Base-by-base conservation (phyloP, 2,329 filamentous ascomycete genomes). In the Aspergillus cejpii region DNA sequence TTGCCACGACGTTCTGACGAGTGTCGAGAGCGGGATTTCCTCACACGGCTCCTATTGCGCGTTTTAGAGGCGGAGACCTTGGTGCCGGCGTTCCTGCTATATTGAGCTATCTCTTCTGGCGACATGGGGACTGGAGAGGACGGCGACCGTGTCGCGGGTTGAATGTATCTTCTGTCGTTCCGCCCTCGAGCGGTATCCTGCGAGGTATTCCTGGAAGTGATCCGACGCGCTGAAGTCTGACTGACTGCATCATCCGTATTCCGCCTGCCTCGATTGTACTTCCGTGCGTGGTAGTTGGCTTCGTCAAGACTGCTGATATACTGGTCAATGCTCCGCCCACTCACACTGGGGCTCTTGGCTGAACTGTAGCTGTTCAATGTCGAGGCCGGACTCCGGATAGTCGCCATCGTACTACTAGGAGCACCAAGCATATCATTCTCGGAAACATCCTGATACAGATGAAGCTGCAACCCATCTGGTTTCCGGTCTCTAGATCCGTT, bases 101-200 rank as follows among this genome's bases (percentile, higher is more conserved):
- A 73, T 36, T 62, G 60, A 39, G 68, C 59, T 48, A 87, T 63
- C 57, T 96, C 89, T 56, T 95, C 87, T 0, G 89, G 89, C 2
- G 90, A 94, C 90, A 96, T 96, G 2, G 90, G 88, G 1, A 95
- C 78, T 0, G 91, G 91, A 0, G 91, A 96, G 1, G 88, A 94
- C 1, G 91, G 91, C 1, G 91, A 96, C 17, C 86, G 78, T 67
- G 95, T 94, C 10, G 82, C 79, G 14, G 85, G 80, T 59, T 81
- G 84, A 50, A 84, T 88, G 52, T 82, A 84, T 17, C 83, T 78
- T 36, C 78, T 75, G 10, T 77, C 71, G 19, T 76, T 76, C 50
- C 86, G 78, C 15, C 85, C 86, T 45, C 86, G 81, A 33, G 57
- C 11, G 31, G 31, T 57, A 15, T 85, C 84, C 52, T 84, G 79